Evolutionary conservation across 768 basidiomycete genomes (phyloP), one percentile per base, ranked within the genome.

Genomic region (Melanogaster broomeanus): DNA sequence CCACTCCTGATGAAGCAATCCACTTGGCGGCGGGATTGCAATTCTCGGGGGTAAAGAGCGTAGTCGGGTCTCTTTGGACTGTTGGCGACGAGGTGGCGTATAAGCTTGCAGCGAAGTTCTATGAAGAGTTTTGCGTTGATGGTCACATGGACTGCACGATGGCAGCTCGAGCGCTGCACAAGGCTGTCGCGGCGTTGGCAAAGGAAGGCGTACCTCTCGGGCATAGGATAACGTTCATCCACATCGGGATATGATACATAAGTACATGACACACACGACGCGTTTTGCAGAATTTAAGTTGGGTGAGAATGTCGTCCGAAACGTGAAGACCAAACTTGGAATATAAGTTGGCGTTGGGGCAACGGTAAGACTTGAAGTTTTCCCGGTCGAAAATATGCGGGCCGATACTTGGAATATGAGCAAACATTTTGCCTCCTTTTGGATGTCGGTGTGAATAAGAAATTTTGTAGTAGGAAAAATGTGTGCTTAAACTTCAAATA

Each of bases 21-120:
- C 63, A 65, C 35, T 45, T 65, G 6, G 63, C 63, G 12, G 57
- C 63, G 12, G 60, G 60, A 10, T 41, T 65, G 52, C 52, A 61
- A 30, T 48, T 58, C 2, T 49, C 54, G 6, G 61, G 63, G 3
- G 59, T 48, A 16, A 51, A 45, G 33, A 59, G 61, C 35, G 63
- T 61, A 4, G 15, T 65, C 15, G 63, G 52, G 38, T 61, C 63
- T 21, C 42, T 64, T 43, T 65, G 63, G 63, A 44, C 39, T 2
- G 52, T 53, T 8, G n/a, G 24, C 3, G 48, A 53, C 28, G 15
- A 24, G 6, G 34, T 43, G 13, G 48, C 38, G 33, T 21, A 9
- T 5, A 25, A 2, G 15, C 21, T 53, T 3, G 35, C 40, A 15
- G 13, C 24, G 24, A 44, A 15, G 3, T 53, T 53, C 38, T 53